Evolutionary conservation across 768 basidiomycete species (phyloP), one percentile per base, ranked within the genome.

Genomic region (Lepiota brunneoincarnata): DNA sequence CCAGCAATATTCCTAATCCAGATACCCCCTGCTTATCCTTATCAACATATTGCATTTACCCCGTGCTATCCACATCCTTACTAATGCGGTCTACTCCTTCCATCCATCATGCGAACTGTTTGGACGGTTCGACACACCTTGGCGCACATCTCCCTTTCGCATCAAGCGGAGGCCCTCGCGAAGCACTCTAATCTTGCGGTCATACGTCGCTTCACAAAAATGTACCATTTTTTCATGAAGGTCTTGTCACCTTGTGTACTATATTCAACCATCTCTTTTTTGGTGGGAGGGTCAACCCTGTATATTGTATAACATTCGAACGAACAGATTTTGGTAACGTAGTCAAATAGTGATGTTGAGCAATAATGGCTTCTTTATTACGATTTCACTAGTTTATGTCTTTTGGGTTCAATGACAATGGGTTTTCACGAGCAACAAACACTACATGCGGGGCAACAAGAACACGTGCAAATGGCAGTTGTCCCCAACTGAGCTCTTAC

Each of bases 21-120:
- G 56, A 58, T 58, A 58, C 56, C 56, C 56, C 48, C 35, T 49
- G 51, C 56, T 54, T 49, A 57, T 57, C 49, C 43, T 57, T 48
- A 58, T 58, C 46, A 34, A 36, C 51, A 26, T 47, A 54, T 46
- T 47, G 52, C 52, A 46, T 45, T 38, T 24, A 20, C 44, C n/a
- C 50, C 52, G 52, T 54, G 52, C 37, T 41, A 45, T 23, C 35
- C 34, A 49, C 21, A 24, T n/a, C 15, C 37, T 10, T 31, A 31
- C 17, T 52, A 52, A 52, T 52, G 51, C 35, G 35, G 44, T 17
- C 42, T 11, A 34, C 28, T 4, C 31, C 35, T 20, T 14, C n/a
- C 12, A n/a, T 35, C 28, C n/a, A 4, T 15, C 37, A 28, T 11
- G 4, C 3, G 51, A 43, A 42, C 23, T 36, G 15, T 44, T 36